Conservation (phyloP, 2,329 filamentous ascomycete species). For the Phoma sp. region DNA sequence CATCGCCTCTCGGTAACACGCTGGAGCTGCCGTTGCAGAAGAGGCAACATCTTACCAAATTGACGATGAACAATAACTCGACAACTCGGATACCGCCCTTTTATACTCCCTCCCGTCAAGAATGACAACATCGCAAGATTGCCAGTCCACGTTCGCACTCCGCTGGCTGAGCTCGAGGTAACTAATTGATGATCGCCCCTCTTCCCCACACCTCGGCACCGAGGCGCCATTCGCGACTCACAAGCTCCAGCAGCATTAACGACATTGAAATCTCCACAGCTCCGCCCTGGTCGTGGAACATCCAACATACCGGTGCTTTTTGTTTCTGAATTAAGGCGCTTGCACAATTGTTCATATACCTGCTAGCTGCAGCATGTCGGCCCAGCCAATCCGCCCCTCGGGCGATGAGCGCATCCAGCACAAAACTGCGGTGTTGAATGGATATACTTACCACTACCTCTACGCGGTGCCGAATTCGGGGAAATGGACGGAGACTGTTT, state of each 20-base stretch:
- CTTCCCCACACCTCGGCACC: slow-evolving; percentile 17
- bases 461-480: slow-evolving; percentile 56
- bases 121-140: background rate
- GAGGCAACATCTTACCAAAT: too few relatives aligned
- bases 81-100: too few relatives aligned
- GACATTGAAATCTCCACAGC: too few relatives aligned
- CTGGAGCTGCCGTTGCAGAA: too few relatives aligned
- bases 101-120: background rate
- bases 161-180: background rate
- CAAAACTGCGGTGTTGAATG: slow-evolving; percentile 69
- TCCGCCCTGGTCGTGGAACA: too few relatives aligned
- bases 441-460: slow-evolving; percentile 72
- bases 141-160: background rate
- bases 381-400: slow-evolving; percentile 68
- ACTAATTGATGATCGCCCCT: background rate
- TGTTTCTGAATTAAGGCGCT: too few relatives aligned
- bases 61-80: too few relatives aligned
- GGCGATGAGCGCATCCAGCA: slow-evolving; percentile 72
- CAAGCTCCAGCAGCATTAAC: background rate
- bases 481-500: slow-evolving; percentile 60
- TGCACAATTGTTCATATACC: too few relatives aligned
- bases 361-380: slow-evolving; percentile 13
- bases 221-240: slow-evolving; percentile 15
- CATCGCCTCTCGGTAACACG: too few relatives aligned
- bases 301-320: too few relatives aligned